A percentile compares a stretch with the other conserved stretches of the same genome.
phyloP scores from a whole-genome alignment of 139 green algal genomes.

The Desmodesmus armatus region DNA sequence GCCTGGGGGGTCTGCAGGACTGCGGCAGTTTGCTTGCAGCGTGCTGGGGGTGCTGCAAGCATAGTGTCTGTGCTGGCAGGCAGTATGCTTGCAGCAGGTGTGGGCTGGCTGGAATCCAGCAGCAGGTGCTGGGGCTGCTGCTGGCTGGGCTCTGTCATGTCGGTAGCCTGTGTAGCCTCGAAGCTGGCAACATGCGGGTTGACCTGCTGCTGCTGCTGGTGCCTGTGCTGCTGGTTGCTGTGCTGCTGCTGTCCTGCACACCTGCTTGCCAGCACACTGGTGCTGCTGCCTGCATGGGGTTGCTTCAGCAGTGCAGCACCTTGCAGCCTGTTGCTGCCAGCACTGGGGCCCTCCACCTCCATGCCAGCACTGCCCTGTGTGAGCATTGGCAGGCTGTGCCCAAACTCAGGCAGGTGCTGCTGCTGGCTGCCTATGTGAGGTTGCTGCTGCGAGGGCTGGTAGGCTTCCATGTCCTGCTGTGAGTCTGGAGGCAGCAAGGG shows the following conservation, averaged over 20 bases:
- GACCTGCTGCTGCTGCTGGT: background rate
- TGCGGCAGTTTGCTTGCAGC: conserved; percentile 2
- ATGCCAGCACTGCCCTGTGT: background rate
- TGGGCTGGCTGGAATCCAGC: background rate
- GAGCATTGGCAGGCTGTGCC: no score
- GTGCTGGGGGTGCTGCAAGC: background rate
- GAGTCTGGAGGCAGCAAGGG: no score
- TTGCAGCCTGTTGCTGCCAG: background rate
- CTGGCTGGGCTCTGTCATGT: background rate
- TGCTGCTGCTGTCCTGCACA: no score
- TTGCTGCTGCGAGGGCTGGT: no score
- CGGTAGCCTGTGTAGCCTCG: background rate
- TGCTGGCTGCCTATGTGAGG: no score
- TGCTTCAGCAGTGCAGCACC: background rate
- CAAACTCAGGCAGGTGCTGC: no score
- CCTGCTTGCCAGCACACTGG: background rate
- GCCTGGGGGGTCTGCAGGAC: background rate
- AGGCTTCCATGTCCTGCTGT: no score
- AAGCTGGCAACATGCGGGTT: background rate
- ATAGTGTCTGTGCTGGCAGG: no score
- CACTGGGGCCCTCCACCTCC: background rate
- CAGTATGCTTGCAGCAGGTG: background rate
- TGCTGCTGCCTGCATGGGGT: background rate
- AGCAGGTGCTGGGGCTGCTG: background rate
- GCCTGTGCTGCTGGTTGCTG: background rate